Percentiles rank a stretch among this genome's conserved stretches.
phyloP scores from a whole-genome alignment of 495 filamentous ascomycete species.

The Lepidopterella palustris region DNA sequence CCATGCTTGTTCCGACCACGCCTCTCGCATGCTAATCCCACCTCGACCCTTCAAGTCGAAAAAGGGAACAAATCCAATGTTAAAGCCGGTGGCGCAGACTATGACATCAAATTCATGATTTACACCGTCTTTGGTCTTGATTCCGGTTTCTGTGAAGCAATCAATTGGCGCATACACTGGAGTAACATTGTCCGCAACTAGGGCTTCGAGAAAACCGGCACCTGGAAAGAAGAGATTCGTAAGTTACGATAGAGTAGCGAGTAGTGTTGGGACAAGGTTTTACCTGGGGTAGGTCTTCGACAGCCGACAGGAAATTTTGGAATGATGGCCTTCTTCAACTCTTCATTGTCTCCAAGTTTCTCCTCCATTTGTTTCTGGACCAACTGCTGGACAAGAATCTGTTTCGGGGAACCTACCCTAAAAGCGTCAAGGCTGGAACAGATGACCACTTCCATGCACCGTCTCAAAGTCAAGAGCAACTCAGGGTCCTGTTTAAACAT shows the following conservation, averaged over 20 bases:
- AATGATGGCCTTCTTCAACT: background rate
- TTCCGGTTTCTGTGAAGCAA: background rate
- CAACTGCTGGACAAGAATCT: background rate
- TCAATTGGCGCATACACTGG: background rate
- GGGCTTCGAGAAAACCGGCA: slow-evolving; percentile 7
- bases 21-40: background rate
- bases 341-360: background rate
- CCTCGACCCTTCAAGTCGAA: background rate
- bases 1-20: background rate
- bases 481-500: no score
- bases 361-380: background rate
- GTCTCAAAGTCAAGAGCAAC: background rate
- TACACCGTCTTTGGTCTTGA: slow-evolving; percentile 1
- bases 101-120: slow-evolving; percentile 6
- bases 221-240: no score
- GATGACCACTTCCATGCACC: background rate
- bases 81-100: slow-evolving; percentile 21
- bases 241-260: no score
- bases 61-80: no score
- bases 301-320: slow-evolving; percentile 5
- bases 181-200: slow-evolving; percentile 6
- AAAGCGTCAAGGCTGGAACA: background rate
- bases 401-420: background rate
- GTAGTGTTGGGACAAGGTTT: no score
- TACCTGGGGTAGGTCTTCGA: background rate